These are phyloP conservation scores for Malus domestica DNA, from an alignment of 306 rosid species.

Conservation along the genomic window DNA sequence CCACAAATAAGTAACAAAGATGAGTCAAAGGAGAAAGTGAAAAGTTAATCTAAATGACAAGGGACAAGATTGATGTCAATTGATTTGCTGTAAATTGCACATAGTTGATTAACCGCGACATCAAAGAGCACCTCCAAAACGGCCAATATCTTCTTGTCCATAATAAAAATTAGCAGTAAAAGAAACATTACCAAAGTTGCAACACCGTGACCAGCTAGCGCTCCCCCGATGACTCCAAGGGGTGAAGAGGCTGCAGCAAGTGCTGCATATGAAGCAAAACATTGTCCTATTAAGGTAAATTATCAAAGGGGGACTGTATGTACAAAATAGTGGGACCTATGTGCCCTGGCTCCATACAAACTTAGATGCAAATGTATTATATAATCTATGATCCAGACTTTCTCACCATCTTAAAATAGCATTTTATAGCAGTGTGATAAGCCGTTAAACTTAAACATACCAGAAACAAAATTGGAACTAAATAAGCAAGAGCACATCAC, in stretches of 20 bases:
- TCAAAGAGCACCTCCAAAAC: background rate
- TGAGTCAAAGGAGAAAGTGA: slow-evolving; percentile 5
- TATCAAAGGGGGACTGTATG: background rate
- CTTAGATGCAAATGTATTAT: background rate
- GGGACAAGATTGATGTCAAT: background rate
- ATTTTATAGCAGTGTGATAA: background rate
- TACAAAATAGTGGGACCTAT: slow-evolving; percentile 2
- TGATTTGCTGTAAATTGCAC: slow-evolving; percentile 1
- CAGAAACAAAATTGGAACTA: background rate
- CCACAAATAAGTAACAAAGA: slow-evolving; percentile 1
- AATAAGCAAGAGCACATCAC: background rate
- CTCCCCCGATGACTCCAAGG: slow-evolving; percentile 91
- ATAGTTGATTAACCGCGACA: background rate
- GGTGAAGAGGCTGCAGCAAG: slow-evolving; percentile 98
- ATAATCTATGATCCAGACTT: background rate
- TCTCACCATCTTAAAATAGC: background rate
- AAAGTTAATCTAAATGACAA: slow-evolving; percentile 4
- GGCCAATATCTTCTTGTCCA: background rate
- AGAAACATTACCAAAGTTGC: slow-evolving; percentile 73
- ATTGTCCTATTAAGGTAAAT: slow-evolving; percentile 3
- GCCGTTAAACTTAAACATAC: background rate
- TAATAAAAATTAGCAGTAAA: background rate
- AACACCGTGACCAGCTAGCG: slow-evolving; percentile 85
- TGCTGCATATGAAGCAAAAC: slow-evolving; percentile 41
- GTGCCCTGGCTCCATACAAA: background rate